phyloP scores from a whole-genome alignment of 78 protist species.

The Polysphondylium violaceum region DNA sequence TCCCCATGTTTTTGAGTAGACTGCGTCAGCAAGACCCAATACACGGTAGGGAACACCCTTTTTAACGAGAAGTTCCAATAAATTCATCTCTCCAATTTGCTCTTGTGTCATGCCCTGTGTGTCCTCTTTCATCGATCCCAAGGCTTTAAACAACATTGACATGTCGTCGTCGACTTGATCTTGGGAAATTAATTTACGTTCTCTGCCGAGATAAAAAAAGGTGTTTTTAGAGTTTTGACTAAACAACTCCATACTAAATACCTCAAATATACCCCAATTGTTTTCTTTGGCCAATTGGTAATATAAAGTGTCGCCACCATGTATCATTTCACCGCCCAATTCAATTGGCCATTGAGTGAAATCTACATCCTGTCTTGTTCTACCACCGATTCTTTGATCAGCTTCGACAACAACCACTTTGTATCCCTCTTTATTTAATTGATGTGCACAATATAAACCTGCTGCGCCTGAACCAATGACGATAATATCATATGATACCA shows the following conservation, averaged over 20 bases:
- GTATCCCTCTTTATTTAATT: slow-evolving; percentile 27
- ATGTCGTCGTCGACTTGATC: slow-evolving; percentile 59
- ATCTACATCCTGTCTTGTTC: slow-evolving; percentile 26
- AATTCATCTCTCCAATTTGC: slow-evolving; percentile 2
- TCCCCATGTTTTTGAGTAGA: slow-evolving; percentile 77
- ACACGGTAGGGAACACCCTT: slow-evolving; percentile 30
- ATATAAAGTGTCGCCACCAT: slow-evolving; percentile 64
- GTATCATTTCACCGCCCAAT: slow-evolving; percentile 75
- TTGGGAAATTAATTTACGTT: slow-evolving; percentile 20
- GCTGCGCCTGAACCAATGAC: slow-evolving; percentile 57
- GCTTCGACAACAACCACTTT: slow-evolving; percentile 44
- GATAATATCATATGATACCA: slow-evolving; percentile 58
- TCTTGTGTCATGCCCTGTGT: not conserved
- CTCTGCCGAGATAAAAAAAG: slow-evolving; percentile 52
- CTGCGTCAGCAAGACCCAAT: slow-evolving; percentile 68
- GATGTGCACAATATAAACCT: slow-evolving; percentile 9
- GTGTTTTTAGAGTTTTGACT: slow-evolving; percentile 6
- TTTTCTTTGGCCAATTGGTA: slow-evolving; percentile 15
- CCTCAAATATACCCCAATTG: slow-evolving; percentile 53
- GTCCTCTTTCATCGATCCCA: not conserved
- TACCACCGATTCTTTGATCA: slow-evolving; percentile 39
- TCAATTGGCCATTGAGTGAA: slow-evolving; percentile 61
- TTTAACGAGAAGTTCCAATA: slow-evolving; percentile 26
- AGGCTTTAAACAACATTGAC: not conserved
- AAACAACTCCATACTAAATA: slow-evolving; percentile 16